A percentile compares a stretch with the other conserved stretches of the same genome.
Evolutionary conservation across 306 rosid species (phyloP).

Genomic region (Albizia julibrissin): DNA sequence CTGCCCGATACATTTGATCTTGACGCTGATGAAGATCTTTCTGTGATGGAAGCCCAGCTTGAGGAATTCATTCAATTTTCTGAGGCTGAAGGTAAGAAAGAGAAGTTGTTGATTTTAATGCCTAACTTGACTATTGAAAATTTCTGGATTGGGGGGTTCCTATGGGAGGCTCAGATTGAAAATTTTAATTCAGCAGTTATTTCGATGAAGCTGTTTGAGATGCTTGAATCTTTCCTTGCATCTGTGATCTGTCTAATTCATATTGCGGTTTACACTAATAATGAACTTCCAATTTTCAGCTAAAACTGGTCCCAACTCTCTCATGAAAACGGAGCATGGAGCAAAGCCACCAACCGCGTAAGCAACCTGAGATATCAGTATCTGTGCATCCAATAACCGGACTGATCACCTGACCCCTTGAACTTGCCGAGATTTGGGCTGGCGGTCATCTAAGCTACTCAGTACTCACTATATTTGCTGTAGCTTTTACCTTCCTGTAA

Average conservation of each 20-base stretch:
- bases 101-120: neutral
- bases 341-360: slow-evolving; percentile 46
- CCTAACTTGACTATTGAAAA: neutral
- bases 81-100: slow-evolving; percentile 50
- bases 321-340: slow-evolving; percentile 32
- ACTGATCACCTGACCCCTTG: slow-evolving; percentile 35
- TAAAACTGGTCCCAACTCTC: slow-evolving; percentile 36
- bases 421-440: slow-evolving; percentile 16
- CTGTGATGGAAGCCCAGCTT: slow-evolving; percentile 68
- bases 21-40: slow-evolving; percentile 60
- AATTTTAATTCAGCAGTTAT: neutral
- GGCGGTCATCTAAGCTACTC: slow-evolving; percentile 30
- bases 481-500: slow-evolving; percentile 51
- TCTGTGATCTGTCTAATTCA: neutral
- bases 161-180: neutral
- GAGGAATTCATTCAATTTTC: slow-evolving; percentile 68
- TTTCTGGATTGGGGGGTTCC: neutral
- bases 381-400: slow-evolving; percentile 45
- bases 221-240: neutral
- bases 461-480: slow-evolving; percentile 24
- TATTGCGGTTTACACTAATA: neutral
- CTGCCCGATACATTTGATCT: slow-evolving; percentile 79
- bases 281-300: slow-evolving; percentile 34
- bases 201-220: neutral
- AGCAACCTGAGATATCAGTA: slow-evolving; percentile 42